These are phyloP conservation scores for Trichoderma erinaceum DNA, from an alignment of 495 filamentous ascomycete species.

Conservation along the genomic window DNA sequence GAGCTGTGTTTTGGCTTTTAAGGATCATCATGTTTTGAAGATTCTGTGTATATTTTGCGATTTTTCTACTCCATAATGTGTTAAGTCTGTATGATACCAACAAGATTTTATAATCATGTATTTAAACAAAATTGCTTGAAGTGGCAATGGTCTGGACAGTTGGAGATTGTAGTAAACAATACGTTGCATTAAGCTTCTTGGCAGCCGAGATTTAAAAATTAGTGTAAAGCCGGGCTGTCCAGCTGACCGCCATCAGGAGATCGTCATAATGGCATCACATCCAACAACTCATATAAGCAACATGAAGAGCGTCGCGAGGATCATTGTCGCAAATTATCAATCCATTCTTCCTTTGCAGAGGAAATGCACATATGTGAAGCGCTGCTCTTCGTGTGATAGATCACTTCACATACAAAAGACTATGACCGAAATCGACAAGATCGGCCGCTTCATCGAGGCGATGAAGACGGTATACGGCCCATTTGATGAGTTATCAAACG, in stretches of 20 bases:
- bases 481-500: slow-evolving; percentile 26
- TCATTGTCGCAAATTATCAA: not conserved
- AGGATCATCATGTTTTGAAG: not conserved
- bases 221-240: not conserved
- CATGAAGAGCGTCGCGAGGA: not conserved
- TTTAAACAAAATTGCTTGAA: too few relatives aligned
- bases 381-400: not conserved
- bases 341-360: not conserved
- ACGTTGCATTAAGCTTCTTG: too few relatives aligned
- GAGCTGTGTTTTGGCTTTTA: not conserved
- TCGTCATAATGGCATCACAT: slow-evolving; percentile 11
- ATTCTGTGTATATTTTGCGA: not conserved
- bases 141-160: too few relatives aligned
- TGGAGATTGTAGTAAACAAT: too few relatives aligned
- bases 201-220: too few relatives aligned
- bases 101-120: too few relatives aligned
- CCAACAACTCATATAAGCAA: not conserved
- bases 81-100: too few relatives aligned
- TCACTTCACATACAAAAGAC: not conserved
- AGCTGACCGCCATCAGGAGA: not conserved
- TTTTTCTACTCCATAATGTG: not conserved
- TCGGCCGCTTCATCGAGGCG: slow-evolving; percentile 30
- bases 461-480: slow-evolving; percentile 40
- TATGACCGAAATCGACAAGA: not conserved
- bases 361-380: not conserved